Base-by-base conservation (phyloP, 345 rosid genomes). In the Clarkia xantiana region DNA sequence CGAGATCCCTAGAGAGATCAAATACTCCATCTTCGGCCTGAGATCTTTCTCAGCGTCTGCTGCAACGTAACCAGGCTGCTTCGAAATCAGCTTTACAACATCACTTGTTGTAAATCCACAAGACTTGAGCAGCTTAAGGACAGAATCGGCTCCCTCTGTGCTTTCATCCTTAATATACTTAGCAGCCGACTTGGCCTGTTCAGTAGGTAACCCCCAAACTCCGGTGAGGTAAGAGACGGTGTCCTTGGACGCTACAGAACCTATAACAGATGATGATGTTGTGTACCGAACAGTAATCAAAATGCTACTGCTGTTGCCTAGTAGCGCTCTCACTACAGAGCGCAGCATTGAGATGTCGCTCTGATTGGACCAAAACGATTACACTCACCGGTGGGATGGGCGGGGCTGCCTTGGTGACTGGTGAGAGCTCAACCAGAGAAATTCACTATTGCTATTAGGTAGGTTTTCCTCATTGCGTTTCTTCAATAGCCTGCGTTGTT, bases 21-120 rank as follows among this genome's bases (percentile, higher is more conserved):
- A 42, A 51, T 47, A 69, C 14, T 64, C 57, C 43, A 69, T 41
- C 56, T 69, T 64, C n/a, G 69, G 74, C 15, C 49, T 49, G 44
- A 69, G 58, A 45, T n/a, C 57, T 41, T 50, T 64, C 45, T 49
- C 64, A 0, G 52, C 53, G 17, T 64, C 20, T 10, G 67, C 44
- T 6, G 46, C 16, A 2, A 64, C 14, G n/a, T 56, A 13, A 9
- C 9, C 13, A 0, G 73, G 73, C 23, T 18, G 12, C 51, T 10
- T 40, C 7, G 60, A 47, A 14, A 69, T 41, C 54, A 61, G 47
- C 9, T 8, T 49, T 29, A 58, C 40, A 45, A 69, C 54, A 11
- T 64, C 53, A 3, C 57, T 52, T 19, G 53, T 45, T 10, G 47
- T 41, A 34, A 57, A 64, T 6, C 67, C 69, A 34, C 47, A 18